Base-by-base conservation (phyloP, 352 stramenopile species). In the Phytophthora capsici region DNA sequence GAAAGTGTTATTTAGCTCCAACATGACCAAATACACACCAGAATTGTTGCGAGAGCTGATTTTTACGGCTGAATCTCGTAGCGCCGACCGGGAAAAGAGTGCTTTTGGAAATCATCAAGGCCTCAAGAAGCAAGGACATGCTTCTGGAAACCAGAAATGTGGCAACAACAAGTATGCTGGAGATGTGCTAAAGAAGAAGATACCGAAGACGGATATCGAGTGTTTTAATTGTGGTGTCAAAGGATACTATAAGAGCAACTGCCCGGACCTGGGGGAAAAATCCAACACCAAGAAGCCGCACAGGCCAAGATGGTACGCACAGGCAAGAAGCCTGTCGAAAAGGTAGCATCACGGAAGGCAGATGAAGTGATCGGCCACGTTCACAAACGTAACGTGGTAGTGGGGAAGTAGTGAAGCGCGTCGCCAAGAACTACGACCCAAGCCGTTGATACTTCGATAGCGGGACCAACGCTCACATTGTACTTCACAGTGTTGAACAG, bases 371-470 rank as follows among this genome's bases (percentile, higher is more conserved):
- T n/a, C 13, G 9, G 55, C 45, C 3, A 30, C n/a, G 10, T 5
- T 16, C 20, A 41, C 30, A 63, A 54, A 28, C 44, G 22, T 23
- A 16, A 58, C 25, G 46, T 53, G 16, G 46, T 53, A 16, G 28
- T 53, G 16, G 26, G 14, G 16, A 40, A 40, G 46, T 53, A 16
- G 47, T 54, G 10, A 62, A 58, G 22, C 6, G 26, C 2, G 22
- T 54, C 3, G 13, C 19, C 10, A 52, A 57, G 20, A 9, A 51
- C 1, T 60, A 49, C 22, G 44, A 57, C 16, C 50, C 34, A 30
- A 37, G 40, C 26, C 12, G 16, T 23, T 61, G 53, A 54, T 70
- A 56, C 16, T 70, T 70, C 22, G 46, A 64, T 17, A 69, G 22
- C 4, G 53, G 61, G 22, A 51, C 20, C 22, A 56, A 69, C 23